Evolutionary conservation across 306 rosid genomes (phyloP), one percentile per base, ranked within the genome.

Genomic region (Rosa lucieae): DNA sequence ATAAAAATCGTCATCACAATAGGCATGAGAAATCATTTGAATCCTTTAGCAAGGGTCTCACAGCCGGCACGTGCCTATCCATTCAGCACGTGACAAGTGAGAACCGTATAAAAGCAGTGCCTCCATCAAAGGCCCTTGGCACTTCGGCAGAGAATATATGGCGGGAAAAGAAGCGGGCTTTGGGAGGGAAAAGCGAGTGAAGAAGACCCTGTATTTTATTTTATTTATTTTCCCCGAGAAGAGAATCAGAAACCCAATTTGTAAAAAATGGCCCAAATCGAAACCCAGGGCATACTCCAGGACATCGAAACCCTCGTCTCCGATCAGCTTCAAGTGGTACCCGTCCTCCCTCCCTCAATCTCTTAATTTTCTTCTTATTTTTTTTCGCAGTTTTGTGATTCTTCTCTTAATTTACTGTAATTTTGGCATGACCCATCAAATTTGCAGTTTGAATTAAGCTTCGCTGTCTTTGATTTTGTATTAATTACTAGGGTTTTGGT

Each of bases 241-340:
- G 40, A 18, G 8, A 66, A 51, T 20, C 61, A 17, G 23, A 23
- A 39, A 58, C 73, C 35, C 70, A n/a, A 61, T 23, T 20, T 51
- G 6, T 12, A 71, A 59, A 11, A 42, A 66, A 84, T 81, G 84
- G 81, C 81, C 26, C 87, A 86, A 82, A 86, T 86, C 32, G 87
- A 88, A 93, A 87, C 95, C 96, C 92, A 87, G 80, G 77, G 91
- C 6, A 67, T 90, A 8, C 75, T 88, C 73, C 79, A 89, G 29
- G 90, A 91, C 81, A 79, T 94, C 73, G 83, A 94, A 84, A 74
- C 92, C 75, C 96, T 94, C 63, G 83, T 90, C 82, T 87, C 92
- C 76, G 94, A 90, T 82, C 82, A 88, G 68, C 98, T 94, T 82
- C 97, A 88, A 94, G 96, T 94, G 98, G 97, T 91, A 85, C 44